These are phyloP conservation scores for Hirschfeldia incana DNA, from an alignment of 345 rosid species.

Conservation along the genomic window DNA sequence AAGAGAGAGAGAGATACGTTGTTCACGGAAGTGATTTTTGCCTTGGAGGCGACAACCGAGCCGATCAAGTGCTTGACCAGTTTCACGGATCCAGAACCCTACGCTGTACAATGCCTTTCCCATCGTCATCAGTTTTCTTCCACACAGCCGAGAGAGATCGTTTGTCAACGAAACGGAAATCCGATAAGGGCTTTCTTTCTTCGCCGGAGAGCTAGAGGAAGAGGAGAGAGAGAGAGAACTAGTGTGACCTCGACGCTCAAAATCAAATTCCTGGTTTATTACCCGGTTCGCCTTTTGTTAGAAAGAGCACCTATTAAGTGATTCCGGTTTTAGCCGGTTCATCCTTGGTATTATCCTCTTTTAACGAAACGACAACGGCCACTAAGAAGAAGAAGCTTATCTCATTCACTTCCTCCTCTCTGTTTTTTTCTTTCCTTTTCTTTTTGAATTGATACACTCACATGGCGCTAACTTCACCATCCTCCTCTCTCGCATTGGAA, in stretches of 20 bases:
- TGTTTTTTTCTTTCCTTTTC: not conserved
- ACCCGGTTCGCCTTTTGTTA: not conserved
- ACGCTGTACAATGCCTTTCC: constrained; percentile 78
- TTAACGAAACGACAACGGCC: not conserved
- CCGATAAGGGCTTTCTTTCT: not conserved
- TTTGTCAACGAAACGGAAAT: not conserved
- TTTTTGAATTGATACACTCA: not conserved
- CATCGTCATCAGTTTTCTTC: constrained; percentile 51
- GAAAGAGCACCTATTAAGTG: too few species aligned
- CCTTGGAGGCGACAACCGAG: constrained; percentile 94
- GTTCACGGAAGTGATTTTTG: constrained; percentile 69
- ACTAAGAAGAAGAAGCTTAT: constrained; percentile 22
- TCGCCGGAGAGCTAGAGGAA: not conserved
- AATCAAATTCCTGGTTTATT: not conserved
- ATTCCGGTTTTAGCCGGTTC: not conserved
- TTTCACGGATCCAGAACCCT: constrained; percentile 96
- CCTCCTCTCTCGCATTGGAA: constrained; percentile 19
- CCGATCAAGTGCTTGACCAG: constrained; percentile 95
- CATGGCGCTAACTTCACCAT: constrained; percentile 17
- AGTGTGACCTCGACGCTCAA: not conserved
- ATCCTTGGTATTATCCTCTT: not conserved
- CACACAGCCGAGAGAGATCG: not conserved
- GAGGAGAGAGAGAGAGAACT: not conserved
- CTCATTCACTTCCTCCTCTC: constrained; percentile 1
- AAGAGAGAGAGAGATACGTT: constrained; percentile 19